Evolutionary conservation across 345 rosid species (phyloP).

Genomic region (Erysimum cheiranthoides): DNA sequence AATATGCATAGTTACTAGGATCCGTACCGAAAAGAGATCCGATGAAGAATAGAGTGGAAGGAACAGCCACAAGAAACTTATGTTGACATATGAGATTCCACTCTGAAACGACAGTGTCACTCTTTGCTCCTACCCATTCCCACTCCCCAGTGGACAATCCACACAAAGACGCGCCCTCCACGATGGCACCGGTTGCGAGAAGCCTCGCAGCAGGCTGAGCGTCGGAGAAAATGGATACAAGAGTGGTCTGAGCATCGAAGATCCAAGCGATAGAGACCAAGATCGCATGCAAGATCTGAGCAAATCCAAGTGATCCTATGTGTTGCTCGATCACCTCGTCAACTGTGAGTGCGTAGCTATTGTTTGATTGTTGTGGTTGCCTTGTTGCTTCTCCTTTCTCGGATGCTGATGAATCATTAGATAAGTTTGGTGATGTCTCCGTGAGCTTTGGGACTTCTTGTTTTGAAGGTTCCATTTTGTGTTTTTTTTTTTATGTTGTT

Average conservation of each 20-base stretch:
- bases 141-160: slow-evolving; percentile 57
- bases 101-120: slow-evolving; percentile 60
- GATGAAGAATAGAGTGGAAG: slow-evolving; percentile 73
- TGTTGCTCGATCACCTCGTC: slow-evolving; percentile 72
- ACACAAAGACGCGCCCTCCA: slow-evolving; percentile 51
- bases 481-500: slow-evolving; percentile 28
- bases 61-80: slow-evolving; percentile 72
- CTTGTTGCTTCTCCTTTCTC: slow-evolving; percentile 41
- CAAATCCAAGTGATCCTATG: slow-evolving; percentile 65
- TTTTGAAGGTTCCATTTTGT: slow-evolving; percentile 29
- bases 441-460: slow-evolving; percentile 33
- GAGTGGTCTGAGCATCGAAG: slow-evolving; percentile 72
- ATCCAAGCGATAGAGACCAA: slow-evolving; percentile 72
- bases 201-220: slow-evolving; percentile 56
- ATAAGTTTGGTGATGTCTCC: slow-evolving; percentile 42
- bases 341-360: slow-evolving; percentile 60
- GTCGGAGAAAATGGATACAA: slow-evolving; percentile 71
- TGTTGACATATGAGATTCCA: slow-evolving; percentile 74
- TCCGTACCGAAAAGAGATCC: slow-evolving; percentile 71
- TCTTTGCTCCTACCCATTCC: slow-evolving; percentile 72
- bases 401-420: slow-evolving; percentile 38
- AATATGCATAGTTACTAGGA: background rate
- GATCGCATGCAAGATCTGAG: slow-evolving; percentile 68
- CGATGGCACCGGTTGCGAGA: slow-evolving; percentile 25
- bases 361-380: slow-evolving; percentile 27